A percentile compares a stretch with the other conserved stretches of the same genome.
These are phyloP conservation scores for Cercospora sp. DNA, from an alignment of 2,329 filamentous ascomycete genomes.

Conservation along the genomic window DNA sequence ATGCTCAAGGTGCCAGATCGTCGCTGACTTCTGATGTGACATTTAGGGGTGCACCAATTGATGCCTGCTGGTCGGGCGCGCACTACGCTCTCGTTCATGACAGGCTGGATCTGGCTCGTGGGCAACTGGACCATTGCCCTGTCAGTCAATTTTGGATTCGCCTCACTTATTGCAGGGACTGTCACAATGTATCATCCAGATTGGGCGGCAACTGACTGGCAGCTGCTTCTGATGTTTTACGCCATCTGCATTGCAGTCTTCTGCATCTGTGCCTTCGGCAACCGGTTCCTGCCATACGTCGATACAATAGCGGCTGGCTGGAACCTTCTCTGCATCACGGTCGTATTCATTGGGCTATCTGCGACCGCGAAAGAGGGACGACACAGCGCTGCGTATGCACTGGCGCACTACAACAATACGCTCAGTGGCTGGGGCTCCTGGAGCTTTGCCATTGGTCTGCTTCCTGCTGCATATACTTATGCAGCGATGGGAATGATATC, in stretches of 20 bases:
- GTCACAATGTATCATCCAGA: constrained; percentile 57
- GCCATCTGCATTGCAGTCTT: constrained; percentile 66
- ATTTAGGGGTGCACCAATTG: background rate
- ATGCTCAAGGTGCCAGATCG: background rate
- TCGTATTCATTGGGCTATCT: constrained; percentile 58
- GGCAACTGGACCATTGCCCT: constrained; percentile 79
- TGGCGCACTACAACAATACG: constrained; percentile 58
- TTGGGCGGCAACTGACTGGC: constrained; percentile 58
- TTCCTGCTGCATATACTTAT: constrained; percentile 46
- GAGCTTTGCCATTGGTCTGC: constrained; percentile 62
- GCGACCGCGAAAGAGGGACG: constrained; percentile 56
- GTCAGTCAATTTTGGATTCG: constrained; percentile 71
- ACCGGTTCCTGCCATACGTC: constrained; percentile 64
- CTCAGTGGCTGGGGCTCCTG: constrained; percentile 61
- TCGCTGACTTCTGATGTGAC: background rate
- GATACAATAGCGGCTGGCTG: constrained; percentile 58
- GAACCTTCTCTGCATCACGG: constrained; percentile 57
- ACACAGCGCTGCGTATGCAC: constrained; percentile 51
- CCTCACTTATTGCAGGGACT: constrained; percentile 50
- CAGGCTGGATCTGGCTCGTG: constrained; percentile 72
- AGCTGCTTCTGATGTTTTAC: constrained; percentile 71
- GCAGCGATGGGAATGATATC: constrained; percentile 62
- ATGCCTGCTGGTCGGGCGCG: background rate
- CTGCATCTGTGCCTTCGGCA: constrained; percentile 65
- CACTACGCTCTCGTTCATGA: constrained; percentile 54